Conservation (phyloP, 805 yeast species). For the Saccharomycopsis sp. region DNA sequence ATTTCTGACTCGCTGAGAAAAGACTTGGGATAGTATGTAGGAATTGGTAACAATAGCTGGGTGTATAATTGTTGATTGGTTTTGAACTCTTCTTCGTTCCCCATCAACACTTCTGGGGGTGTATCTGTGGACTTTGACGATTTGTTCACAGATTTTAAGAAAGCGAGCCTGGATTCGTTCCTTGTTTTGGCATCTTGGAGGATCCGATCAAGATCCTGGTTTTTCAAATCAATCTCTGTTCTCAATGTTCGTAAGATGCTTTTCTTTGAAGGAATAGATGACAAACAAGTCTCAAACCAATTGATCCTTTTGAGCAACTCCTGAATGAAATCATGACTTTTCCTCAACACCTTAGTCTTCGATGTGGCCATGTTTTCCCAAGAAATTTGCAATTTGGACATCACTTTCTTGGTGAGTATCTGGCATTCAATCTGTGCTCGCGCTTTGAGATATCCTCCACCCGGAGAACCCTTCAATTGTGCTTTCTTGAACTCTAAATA, state of each 20-base stretch:
- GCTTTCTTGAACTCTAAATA: slow-evolving; percentile 7
- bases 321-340: slow-evolving; percentile 27
- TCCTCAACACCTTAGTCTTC: slow-evolving; percentile 27
- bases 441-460: not conserved
- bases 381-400: slow-evolving; percentile 29
- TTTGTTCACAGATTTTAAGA: not conserved
- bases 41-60: slow-evolving; percentile 14
- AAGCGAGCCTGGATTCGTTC: not conserved
- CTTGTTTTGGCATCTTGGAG: not conserved
- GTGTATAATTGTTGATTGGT: not conserved
- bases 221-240: slow-evolving; percentile 1
- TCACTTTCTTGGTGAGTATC: slow-evolving; percentile 26
- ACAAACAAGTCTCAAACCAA: slow-evolving; percentile 31
- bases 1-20: slow-evolving; percentile 24
- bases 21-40: slow-evolving; percentile 17
- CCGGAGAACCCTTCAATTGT: not conserved
- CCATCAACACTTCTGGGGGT: too few relatives aligned
- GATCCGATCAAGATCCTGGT: not conserved
- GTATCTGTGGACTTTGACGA: too few relatives aligned
- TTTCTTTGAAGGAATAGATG: slow-evolving; percentile 34
- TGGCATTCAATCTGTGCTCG: slow-evolving; percentile 2
- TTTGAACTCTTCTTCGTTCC: slow-evolving; percentile 5
- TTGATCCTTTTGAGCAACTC: slow-evolving; percentile 23
- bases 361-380: slow-evolving; percentile 33
- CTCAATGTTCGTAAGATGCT: slow-evolving; percentile 36